phyloP scores from a whole-genome alignment of 2,329 filamentous ascomycete species.

The Myriosclerotinia duriaeana region DNA sequence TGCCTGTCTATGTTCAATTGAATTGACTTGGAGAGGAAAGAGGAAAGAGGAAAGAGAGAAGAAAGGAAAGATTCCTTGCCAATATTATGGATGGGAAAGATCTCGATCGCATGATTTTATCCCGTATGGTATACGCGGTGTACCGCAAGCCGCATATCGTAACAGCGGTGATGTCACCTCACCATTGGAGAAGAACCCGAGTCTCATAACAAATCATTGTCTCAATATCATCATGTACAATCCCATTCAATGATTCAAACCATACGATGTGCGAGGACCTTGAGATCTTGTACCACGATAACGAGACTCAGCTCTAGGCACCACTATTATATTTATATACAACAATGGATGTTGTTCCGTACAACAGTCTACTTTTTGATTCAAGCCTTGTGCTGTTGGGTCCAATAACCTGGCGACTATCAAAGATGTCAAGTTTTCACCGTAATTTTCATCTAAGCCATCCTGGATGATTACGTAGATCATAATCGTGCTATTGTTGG shows the following conservation, averaged over 20 bases:
- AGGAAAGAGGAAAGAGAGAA: no score
- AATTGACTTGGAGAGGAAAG: neutral
- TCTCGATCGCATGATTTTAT: constrained; percentile 1
- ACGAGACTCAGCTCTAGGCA: constrained; percentile 19
- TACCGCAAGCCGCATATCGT: neutral
- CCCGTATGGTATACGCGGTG: no score
- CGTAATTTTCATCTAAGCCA: constrained; percentile 6
- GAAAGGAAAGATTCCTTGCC: neutral
- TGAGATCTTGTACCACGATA: neutral
- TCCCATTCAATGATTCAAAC: neutral
- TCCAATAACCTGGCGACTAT: constrained; percentile 1
- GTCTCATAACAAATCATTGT: neutral
- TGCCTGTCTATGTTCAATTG: neutral
- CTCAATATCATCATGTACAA: neutral
- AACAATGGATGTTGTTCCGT: neutral
- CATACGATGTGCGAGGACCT: neutral
- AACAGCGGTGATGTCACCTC: neutral
- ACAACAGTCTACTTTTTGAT: neutral
- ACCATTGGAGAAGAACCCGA: constrained; percentile 2
- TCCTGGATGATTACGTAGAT: constrained; percentile 9
- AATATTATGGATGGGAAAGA: neutral
- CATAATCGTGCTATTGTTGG: neutral
- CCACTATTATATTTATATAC: neutral
- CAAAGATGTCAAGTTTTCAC: neutral
- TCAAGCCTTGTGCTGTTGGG: neutral